phyloP scores from a whole-genome alignment of 2,329 filamentous ascomycete species.

The Tolypocladium pustulatum region DNA sequence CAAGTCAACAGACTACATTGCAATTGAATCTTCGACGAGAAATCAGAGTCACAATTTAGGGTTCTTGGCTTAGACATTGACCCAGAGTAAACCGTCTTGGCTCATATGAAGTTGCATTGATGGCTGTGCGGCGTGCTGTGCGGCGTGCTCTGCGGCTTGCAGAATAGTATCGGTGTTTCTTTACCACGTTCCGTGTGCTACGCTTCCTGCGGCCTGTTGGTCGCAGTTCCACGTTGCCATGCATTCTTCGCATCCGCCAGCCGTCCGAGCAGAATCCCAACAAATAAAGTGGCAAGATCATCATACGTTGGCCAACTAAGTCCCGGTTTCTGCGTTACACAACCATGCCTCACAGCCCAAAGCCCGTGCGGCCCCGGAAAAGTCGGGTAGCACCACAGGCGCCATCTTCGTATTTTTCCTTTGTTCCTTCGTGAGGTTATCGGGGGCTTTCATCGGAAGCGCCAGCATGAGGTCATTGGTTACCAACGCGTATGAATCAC shows the following conservation, averaged over 20 bases:
- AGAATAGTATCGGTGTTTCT: neutral
- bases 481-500: neutral
- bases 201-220: neutral
- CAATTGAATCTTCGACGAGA: no score
- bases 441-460: neutral
- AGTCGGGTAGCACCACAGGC: neutral
- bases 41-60: neutral
- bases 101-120: neutral
- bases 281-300: neutral
- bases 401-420: neutral
- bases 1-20: no score
- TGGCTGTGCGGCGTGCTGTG: neutral
- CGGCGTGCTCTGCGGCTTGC: neutral
- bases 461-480: neutral
- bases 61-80: neutral
- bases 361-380: neutral
- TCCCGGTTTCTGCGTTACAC: neutral
- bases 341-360: neutral
- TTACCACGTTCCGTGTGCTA: neutral
- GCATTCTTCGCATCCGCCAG: neutral
- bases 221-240: neutral
- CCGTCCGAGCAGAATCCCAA: neutral
- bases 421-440: neutral
- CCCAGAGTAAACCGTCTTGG: neutral
- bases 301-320: neutral